A percentile compares a stretch with the other conserved stretches of the same genome.
Evolutionary conservation across 345 rosid genomes (phyloP).

Genomic region (Acer campestre): DNA sequence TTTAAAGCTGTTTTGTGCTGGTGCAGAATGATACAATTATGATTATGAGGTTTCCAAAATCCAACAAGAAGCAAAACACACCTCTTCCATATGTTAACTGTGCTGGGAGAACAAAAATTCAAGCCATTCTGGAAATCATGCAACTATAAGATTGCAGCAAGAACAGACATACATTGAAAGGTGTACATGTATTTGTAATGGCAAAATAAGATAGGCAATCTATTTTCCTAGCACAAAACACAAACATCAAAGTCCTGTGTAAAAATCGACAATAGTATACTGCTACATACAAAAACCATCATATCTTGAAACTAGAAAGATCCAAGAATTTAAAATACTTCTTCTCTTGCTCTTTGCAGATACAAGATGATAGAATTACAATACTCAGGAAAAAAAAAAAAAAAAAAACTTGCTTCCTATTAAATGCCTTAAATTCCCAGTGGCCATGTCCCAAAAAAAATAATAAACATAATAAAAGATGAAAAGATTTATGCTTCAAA

Average conservation of each 20-base stretch:
- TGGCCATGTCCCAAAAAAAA: background rate
- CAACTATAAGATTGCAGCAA: background rate
- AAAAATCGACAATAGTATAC: background rate
- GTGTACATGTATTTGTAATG: background rate
- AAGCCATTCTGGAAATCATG: background rate
- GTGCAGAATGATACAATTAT: background rate
- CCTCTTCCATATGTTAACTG: background rate
- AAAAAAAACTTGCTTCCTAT: no score
- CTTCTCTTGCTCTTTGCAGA: background rate
- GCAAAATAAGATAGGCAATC: background rate
- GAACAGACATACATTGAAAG: background rate
- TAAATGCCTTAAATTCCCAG: background rate
- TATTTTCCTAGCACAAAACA: background rate
- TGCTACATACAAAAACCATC: background rate
- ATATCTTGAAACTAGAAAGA: background rate
- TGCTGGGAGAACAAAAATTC: constrained; percentile 1
- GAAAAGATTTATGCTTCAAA: background rate
- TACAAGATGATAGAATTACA: background rate
- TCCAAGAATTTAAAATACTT: background rate
- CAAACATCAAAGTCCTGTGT: background rate
- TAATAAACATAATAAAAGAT: background rate
- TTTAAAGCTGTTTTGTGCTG: background rate
- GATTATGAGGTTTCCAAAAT: background rate
- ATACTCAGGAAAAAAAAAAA: background rate
- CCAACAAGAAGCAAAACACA: background rate